A percentile compares a stretch with the other conserved stretches of the same genome.
phyloP scores from a whole-genome alignment of 768 basidiomycete species.

The Mycena vulgaris region DNA sequence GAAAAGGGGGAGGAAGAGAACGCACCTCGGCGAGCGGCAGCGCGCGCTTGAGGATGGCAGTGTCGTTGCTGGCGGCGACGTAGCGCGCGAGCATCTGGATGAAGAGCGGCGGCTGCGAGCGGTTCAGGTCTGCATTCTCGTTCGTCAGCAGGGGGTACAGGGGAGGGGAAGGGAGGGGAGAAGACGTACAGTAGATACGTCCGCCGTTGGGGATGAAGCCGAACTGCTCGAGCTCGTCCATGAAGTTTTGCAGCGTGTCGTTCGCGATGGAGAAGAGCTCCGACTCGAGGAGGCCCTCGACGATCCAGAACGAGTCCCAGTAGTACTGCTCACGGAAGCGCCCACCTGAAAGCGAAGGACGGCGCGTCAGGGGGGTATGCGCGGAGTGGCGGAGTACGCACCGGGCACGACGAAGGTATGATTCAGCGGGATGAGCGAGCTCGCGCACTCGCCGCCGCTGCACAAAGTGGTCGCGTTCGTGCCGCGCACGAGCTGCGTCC shows the following conservation, averaged over 20 bases:
- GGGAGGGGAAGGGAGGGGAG: not conserved
- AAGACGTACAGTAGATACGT: conserved; percentile 82
- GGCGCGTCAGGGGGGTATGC: not conserved
- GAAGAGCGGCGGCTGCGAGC: conserved; percentile 95
- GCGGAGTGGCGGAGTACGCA: too few relatives aligned
- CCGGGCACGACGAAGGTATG: conserved; percentile 94
- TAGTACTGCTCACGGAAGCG: conserved; percentile 90
- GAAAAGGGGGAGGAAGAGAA: not conserved
- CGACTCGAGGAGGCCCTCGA: conserved; percentile 88
- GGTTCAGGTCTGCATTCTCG: conserved; percentile 73
- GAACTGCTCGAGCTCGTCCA: conserved; percentile 89
- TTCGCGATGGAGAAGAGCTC: conserved; percentile 82
- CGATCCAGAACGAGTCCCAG: conserved; percentile 86
- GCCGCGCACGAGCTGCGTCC: conserved; percentile 82
- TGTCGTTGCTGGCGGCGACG: conserved; percentile 79
- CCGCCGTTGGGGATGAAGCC: conserved; percentile 98
- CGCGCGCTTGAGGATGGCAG: conserved; percentile 80
- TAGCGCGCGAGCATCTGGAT: conserved; percentile 95
- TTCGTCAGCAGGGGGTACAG: not conserved
- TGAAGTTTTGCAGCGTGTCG: conserved; percentile 90
- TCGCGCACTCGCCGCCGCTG: conserved; percentile 74
- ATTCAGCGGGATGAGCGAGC: conserved; percentile 90
- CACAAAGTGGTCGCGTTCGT: conserved; percentile 81
- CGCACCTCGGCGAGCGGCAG: conserved; percentile 87
- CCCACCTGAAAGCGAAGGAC: conserved; percentile 62